Percentiles rank a stretch among this genome's conserved stretches.
phyloP scores from a whole-genome alignment of 768 basidiomycete species.

The Rhizopogon roseolus region DNA sequence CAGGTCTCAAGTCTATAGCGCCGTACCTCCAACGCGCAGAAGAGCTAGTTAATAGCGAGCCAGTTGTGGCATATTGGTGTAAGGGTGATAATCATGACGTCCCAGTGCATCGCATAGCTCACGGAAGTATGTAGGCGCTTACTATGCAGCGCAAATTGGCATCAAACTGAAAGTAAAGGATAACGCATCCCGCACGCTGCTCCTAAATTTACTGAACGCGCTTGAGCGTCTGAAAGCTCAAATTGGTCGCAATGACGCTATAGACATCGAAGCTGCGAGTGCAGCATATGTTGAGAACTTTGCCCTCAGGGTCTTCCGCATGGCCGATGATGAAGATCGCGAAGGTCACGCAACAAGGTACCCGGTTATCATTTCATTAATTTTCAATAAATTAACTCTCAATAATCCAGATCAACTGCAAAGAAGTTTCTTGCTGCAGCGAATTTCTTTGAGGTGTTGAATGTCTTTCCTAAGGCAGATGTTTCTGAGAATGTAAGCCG shows the following conservation, averaged over 20 bases:
- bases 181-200: slow-evolving; percentile 55
- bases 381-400: slow-evolving; percentile 5
- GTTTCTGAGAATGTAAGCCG: slow-evolving; percentile 51
- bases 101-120: not conserved
- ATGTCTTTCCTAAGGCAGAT: slow-evolving; percentile 61
- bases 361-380: slow-evolving; percentile 7
- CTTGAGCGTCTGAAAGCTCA: slow-evolving; percentile 80
- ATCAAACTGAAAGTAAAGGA: slow-evolving; percentile 72
- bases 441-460: slow-evolving; percentile 89
- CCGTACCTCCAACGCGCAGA: slow-evolving; percentile 89
- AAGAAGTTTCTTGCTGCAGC: slow-evolving; percentile 94
- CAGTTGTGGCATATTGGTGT: slow-evolving; percentile 96
- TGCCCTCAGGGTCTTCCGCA: slow-evolving; percentile 81
- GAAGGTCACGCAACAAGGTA: slow-evolving; percentile 72
- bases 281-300: slow-evolving; percentile 95
- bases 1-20: slow-evolving; percentile 59
- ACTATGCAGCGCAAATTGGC: slow-evolving; percentile 88
- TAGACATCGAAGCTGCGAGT: slow-evolving; percentile 78
- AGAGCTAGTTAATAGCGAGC: slow-evolving; percentile 79
- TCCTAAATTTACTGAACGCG: slow-evolving; percentile 67
- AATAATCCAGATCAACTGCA: slow-evolving; percentile 65
- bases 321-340: slow-evolving; percentile 90
- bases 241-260: slow-evolving; percentile 70
- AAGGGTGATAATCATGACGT: slow-evolving; percentile 26
- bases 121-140: slow-evolving; percentile 56